phyloP scores from a whole-genome alignment of 306 rosid species.

The Pyrus bretschneideri region DNA sequence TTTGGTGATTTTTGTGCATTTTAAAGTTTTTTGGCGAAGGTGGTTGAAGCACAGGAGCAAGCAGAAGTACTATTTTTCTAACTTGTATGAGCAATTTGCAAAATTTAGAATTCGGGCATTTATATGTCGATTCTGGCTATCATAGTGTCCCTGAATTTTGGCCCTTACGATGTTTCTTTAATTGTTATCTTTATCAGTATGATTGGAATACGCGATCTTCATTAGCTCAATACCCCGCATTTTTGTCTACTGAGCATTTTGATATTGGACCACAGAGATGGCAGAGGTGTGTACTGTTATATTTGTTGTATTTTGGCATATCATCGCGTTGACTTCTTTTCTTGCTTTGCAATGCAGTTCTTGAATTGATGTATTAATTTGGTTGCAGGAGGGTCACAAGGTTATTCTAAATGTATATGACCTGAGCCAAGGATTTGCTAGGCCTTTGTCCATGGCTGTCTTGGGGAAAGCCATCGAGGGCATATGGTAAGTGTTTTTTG shows the following conservation, averaged over 20 bases:
- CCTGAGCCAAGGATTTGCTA: constrained; percentile 89
- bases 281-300: constrained; percentile 51
- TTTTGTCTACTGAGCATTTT: not conserved
- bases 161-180: not conserved
- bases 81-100: not conserved
- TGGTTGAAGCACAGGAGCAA: no score
- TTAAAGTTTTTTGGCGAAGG: no score
- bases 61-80: not conserved
- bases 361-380: not conserved
- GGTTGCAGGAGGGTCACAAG: constrained; percentile 71
- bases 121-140: not conserved
- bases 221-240: not conserved
- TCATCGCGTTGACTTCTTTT: not conserved
- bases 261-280: constrained; percentile 26
- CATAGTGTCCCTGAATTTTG: not conserved
- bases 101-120: not conserved
- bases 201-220: constrained; percentile 9
- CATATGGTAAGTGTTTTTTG: constrained; percentile 59
- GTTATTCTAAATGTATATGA: constrained; percentile 78
- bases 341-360: not conserved
- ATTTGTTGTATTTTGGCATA: not conserved
- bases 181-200: not conserved
- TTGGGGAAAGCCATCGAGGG: constrained; percentile 91
- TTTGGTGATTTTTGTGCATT: not conserved
- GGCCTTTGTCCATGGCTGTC: constrained; percentile 63